A percentile compares a stretch with the other conserved stretches of the same genome.
These are phyloP conservation scores for Colletotrichum plurivorum DNA, from an alignment of 2,329 filamentous ascomycete species.

Conservation along the genomic window DNA sequence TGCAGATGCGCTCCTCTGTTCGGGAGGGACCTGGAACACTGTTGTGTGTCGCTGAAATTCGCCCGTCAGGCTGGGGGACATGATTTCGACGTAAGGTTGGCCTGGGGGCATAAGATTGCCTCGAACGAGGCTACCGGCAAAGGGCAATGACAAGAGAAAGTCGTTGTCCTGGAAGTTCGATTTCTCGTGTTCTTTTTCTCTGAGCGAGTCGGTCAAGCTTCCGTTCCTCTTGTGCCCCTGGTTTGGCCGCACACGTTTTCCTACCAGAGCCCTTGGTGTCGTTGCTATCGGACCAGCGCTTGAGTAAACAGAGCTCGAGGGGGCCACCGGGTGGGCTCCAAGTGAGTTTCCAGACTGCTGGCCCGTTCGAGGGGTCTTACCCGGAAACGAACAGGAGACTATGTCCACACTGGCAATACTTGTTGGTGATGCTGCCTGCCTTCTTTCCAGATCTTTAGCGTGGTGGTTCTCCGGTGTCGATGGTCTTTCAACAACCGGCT, in stretches of 20 bases:
- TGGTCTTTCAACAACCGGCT: slow-evolving; percentile 60
- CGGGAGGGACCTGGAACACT: slow-evolving; percentile 59
- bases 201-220: slow-evolving; percentile 87
- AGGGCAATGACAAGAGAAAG: slow-evolving; percentile 73
- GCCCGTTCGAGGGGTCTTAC: slow-evolving; percentile 59
- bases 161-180: slow-evolving; percentile 67
- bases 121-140: slow-evolving; percentile 87
- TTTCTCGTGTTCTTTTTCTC: slow-evolving; percentile 72
- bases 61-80: slow-evolving; percentile 64
- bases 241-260: slow-evolving; percentile 71
- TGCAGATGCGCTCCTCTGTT: slow-evolving; percentile 60
- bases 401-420: slow-evolving; percentile 74
- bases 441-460: slow-evolving; percentile 48
- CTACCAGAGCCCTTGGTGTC: slow-evolving; percentile 70
- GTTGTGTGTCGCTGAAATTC: slow-evolving; percentile 68
- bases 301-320: slow-evolving; percentile 64
- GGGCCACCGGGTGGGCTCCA: slow-evolving; percentile 68
- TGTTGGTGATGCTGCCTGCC: slow-evolving; percentile 63
- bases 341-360: slow-evolving; percentile 56
- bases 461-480: slow-evolving; percentile 60
- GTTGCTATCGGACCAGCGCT: slow-evolving; percentile 67
- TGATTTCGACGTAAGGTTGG: slow-evolving; percentile 82
- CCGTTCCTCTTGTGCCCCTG: slow-evolving; percentile 85
- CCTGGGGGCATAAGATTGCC: slow-evolving; percentile 87
- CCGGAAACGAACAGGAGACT: slow-evolving; percentile 75